A percentile compares a stretch with the other conserved stretches of the same genome.
Conservation (phyloP, 495 filamentous ascomycete genomes). For the Trichocladium uniseriatum region DNA sequence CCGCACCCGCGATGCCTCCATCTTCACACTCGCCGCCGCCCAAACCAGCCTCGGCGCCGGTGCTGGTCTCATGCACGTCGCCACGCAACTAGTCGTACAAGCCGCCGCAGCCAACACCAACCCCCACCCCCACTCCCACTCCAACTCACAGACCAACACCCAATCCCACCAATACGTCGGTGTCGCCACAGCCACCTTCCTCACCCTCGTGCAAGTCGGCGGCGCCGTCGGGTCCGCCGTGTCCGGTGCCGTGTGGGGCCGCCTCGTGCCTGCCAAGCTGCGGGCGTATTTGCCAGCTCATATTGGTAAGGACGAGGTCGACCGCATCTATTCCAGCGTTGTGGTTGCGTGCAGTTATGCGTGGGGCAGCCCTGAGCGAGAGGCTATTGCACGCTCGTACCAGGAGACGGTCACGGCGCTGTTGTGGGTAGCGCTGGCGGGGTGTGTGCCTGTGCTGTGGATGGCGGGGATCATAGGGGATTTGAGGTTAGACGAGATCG, state of each 20-base stretch:
- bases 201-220: constrained; percentile 50
- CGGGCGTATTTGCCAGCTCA: constrained; percentile 45
- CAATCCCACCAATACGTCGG: constrained; percentile 44
- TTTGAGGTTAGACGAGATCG: constrained; percentile 37
- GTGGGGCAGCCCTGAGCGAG: constrained; percentile 36
- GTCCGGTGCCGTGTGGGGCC: constrained; percentile 54
- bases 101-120: constrained; percentile 21
- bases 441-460: constrained; percentile 36
- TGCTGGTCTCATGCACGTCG: constrained; percentile 47
- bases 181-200: constrained; percentile 48
- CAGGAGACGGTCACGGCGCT: constrained; percentile 43
- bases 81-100: constrained; percentile 53
- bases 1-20: constrained; percentile 39
- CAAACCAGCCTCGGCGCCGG: constrained; percentile 64
- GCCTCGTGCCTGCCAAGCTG: constrained; percentile 44
- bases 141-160: not conserved
- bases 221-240: constrained; percentile 52
- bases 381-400: constrained; percentile 47
- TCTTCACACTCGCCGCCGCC: constrained; percentile 54
- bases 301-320: constrained; percentile 24
- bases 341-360: constrained; percentile 42
- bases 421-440: constrained; percentile 38
- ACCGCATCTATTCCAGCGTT: constrained; percentile 45
- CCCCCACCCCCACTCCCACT: not conserved
- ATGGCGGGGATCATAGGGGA: constrained; percentile 38